phyloP scores from a whole-genome alignment of 352 stramenopile species.

The Pythium chondricola region DNA sequence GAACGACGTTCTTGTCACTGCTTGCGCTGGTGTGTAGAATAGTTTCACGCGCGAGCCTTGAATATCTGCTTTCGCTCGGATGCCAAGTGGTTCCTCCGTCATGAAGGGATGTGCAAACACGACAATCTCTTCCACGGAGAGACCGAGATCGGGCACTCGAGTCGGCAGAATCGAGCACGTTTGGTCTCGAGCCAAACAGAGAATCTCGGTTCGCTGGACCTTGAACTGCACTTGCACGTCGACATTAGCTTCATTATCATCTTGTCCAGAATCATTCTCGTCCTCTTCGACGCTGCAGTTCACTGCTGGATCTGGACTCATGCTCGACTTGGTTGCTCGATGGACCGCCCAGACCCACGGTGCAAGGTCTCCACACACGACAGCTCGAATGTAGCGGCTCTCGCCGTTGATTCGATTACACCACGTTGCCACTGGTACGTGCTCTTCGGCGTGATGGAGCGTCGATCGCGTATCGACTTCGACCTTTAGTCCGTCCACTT shows the following conservation, averaged over 20 bases:
- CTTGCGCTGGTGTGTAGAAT: conserved; percentile 22
- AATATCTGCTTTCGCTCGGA: conserved; percentile 60
- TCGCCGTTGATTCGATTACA: conserved; percentile 9
- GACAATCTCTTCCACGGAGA: conserved; percentile 51
- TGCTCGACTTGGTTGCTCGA: background rate
- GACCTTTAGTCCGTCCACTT: conserved; percentile 2
- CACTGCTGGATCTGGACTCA: no score
- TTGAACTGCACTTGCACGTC: conserved; percentile 64
- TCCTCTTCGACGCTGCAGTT: no score
- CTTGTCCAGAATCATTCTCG: no score
- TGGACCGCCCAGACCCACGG: conserved; percentile 1
- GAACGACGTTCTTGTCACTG: conserved; percentile 27
- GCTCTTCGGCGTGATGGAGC: background rate
- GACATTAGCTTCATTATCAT: no score
- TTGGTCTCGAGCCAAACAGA: conserved; percentile 24
- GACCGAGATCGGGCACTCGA: conserved; percentile 37
- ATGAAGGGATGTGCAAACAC: conserved; percentile 50
- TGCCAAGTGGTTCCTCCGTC: conserved; percentile 36
- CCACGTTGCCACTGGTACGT: conserved; percentile 1
- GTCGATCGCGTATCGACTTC: conserved; percentile 1
- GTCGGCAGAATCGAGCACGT: conserved; percentile 37
- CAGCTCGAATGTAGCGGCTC: background rate
- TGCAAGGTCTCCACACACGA: conserved; percentile 3
- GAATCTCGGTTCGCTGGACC: conserved; percentile 34
- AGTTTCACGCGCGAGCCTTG: conserved; percentile 54